Base-by-base conservation (phyloP, 169 alveolate species). In the Cryptosporidium ubiquitum region DNA sequence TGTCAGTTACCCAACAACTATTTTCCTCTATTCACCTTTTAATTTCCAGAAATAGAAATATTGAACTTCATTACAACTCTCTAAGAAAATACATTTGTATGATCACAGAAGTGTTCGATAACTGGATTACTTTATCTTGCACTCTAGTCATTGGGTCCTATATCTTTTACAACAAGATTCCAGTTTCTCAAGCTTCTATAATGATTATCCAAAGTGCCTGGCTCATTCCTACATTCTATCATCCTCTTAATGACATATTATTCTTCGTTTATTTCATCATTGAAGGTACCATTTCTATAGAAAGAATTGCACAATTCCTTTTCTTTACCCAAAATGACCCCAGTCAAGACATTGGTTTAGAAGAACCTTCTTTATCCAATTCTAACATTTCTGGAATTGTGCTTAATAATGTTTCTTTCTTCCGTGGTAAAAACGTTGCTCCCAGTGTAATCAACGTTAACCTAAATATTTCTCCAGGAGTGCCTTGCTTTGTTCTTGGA, bases 191-290 rank as follows among this genome's bases (percentile, higher is more conserved):
- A 35, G 89, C 89, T 5, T 79, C 89, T 10, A 4, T 79, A 61
- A 58, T 79, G 64, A 60, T 79, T 29, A 64, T 79, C 26, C 89
- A 79, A 61, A 61, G 79, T 64, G 89, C 29, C 39, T 79, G 89
- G 89, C 39, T 79, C 10, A 79, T 79, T 7, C 89, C 89, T 9
- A 23, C 74, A 5, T 79, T 79, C 52, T 79, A 79, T 23, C 89
- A 79, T 10, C 89, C 89, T 29, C 52, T 79, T 33, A 79, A 79
- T 64, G 75, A 61, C 9, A 49, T 79, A 12, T 23, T 79, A 3
- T 66, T 61, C 29, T 64, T 60, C 16, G 68, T 79, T 9, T 79
- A 79, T 33, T 79, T 20, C 37, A 60, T 79, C 5, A 33, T 79
- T 18, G 89, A 79, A 14, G 89, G 89, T 7, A 47, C 16, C 2